Percentiles rank a stretch among this genome's conserved stretches.
phyloP scores from a whole-genome alignment of 2,329 filamentous ascomycete genomes.

The Cladophialophora chaetospira region DNA sequence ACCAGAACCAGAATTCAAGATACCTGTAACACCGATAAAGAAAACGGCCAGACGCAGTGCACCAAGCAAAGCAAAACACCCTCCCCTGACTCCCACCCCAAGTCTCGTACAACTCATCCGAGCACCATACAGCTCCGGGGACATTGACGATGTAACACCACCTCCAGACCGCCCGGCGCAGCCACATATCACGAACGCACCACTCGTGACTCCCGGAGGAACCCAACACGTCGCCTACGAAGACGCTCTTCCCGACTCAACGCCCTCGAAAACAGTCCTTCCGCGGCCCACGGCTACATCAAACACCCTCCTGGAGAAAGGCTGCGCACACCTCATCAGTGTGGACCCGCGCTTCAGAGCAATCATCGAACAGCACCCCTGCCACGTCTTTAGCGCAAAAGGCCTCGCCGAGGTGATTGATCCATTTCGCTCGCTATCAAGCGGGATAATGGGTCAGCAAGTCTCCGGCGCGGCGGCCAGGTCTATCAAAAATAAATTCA shows the following conservation, averaged over 20 bases:
- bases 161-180: conserved; percentile 50
- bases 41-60: conserved; percentile 35
- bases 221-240: conserved; percentile 53
- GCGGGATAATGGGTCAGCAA: conserved; percentile 93
- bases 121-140: conserved; percentile 45
- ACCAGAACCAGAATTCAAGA: conserved; percentile 27
- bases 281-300: conserved; percentile 60
- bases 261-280: conserved; percentile 43
- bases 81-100: conserved; percentile 52
- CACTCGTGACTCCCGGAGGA: conserved; percentile 50
- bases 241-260: conserved; percentile 40
- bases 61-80: conserved; percentile 35
- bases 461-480: conserved; percentile 90
- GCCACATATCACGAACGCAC: conserved; percentile 51
- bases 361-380: conserved; percentile 73
- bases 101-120: conserved; percentile 52
- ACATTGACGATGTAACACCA: conserved; percentile 43
- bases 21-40: conserved; percentile 36
- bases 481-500: conserved; percentile 84
- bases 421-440: conserved; percentile 80
- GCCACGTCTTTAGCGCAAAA: conserved; percentile 75
- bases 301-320: conserved; percentile 71
- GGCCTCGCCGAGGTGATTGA: conserved; percentile 84
- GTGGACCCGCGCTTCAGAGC: conserved; percentile 72
- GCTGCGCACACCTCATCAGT: conserved; percentile 70